These are phyloP conservation scores for Tetradesmus lagerheimii DNA, from an alignment of 139 green algal genomes.

Conservation along the genomic window DNA sequence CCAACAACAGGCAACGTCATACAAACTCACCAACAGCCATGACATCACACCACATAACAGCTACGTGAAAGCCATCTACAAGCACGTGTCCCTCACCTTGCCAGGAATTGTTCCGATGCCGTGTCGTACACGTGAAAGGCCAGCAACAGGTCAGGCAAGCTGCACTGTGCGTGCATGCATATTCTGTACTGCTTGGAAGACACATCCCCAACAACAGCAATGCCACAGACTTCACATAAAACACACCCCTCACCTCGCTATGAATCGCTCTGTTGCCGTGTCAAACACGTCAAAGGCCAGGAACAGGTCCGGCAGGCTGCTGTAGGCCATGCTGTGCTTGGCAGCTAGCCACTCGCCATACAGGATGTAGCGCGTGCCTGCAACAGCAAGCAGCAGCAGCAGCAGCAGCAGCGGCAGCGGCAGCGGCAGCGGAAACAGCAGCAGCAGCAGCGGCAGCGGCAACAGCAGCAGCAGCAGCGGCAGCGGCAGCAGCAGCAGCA, in stretches of 20 bases:
- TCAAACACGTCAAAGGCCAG: not conserved
- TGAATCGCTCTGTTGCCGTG: not conserved
- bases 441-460: not conserved
- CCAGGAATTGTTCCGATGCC: not conserved
- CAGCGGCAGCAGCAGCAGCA: too few relatives aligned
- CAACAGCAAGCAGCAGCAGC: too few relatives aligned
- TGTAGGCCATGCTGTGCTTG: constrained; percentile 47
- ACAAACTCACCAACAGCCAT: too few relatives aligned
- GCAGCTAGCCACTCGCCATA: constrained; percentile 56
- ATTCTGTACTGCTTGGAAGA: too few relatives aligned
- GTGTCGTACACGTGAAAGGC: not conserved
- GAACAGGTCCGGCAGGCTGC: not conserved
- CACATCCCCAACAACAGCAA: too few relatives aligned
- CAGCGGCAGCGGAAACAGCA: not conserved
- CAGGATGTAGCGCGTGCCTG: constrained; percentile 49
- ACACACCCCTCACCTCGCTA: not conserved
- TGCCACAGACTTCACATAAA: not conserved
- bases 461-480: not conserved
- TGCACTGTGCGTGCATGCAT: too few relatives aligned
- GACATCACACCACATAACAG: too few relatives aligned
- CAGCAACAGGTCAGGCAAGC: not conserved
- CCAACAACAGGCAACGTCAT: too few relatives aligned
- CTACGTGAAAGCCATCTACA: too few relatives aligned
- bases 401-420: too few relatives aligned
- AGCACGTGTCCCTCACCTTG: not conserved